phyloP scores from a whole-genome alignment of 1,284 basidiomycete species.

The Puccinia novopanici region DNA sequence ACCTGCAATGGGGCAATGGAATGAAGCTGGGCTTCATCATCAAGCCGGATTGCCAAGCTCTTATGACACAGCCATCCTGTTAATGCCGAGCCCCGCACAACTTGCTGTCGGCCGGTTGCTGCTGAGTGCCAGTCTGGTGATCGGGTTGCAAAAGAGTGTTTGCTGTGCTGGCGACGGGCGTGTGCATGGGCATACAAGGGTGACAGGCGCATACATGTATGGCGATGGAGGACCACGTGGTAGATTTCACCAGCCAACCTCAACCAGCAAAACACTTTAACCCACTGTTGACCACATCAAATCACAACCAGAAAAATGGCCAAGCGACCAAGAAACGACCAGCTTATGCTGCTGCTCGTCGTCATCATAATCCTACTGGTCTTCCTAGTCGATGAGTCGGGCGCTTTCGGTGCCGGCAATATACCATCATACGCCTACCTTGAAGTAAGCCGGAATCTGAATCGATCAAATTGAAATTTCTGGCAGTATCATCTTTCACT shows the following conservation, averaged over 20 bases:
- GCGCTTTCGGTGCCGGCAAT: constrained; percentile 55
- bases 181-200: constrained; percentile 9
- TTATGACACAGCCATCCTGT: no score
- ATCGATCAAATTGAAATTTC: neutral
- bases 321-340: neutral
- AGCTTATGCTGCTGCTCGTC: constrained; percentile 4
- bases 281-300: neutral
- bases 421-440: constrained; percentile 54
- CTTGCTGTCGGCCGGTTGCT: no score
- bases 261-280: no score
- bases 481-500: neutral
- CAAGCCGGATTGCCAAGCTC: no score
- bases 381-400: constrained; percentile 34
- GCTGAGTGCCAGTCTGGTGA: neutral
- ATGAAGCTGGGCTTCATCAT: no score
- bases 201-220: constrained; percentile 13
- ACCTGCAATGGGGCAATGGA: no score
- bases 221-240: neutral
- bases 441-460: constrained; percentile 51
- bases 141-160: neutral
- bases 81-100: no score
- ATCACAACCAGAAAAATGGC: neutral
- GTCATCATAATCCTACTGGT: constrained; percentile 33
- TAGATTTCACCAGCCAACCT: neutral
- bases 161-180: neutral